Evolutionary conservation across 306 rosid species (phyloP).

Genomic region (Calophaca sinica): DNA sequence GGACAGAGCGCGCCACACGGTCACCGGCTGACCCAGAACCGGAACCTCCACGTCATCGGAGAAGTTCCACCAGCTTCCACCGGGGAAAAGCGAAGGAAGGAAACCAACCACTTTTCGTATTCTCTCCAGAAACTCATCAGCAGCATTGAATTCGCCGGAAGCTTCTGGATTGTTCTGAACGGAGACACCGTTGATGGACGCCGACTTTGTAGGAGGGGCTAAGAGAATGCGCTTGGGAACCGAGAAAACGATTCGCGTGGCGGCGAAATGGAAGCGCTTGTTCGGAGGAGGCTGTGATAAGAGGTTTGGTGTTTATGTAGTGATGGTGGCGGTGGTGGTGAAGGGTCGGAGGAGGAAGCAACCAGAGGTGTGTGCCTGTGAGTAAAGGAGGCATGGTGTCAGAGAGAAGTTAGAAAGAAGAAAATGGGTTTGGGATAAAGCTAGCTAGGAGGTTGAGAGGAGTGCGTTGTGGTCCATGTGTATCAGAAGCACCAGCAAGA

Average conservation of each 20-base stretch:
- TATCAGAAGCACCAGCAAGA: constrained; percentile 2
- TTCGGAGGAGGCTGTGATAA: constrained; percentile 8
- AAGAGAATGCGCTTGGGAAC: constrained; percentile 44
- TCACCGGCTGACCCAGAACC: constrained; percentile 68
- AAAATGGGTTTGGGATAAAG: constrained; percentile 35
- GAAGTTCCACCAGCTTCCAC: constrained; percentile 90
- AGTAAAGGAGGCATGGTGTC: constrained; percentile 62
- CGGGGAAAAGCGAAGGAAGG: constrained; percentile 66
- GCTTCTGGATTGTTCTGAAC: constrained; percentile 50
- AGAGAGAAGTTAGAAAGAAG: not conserved
- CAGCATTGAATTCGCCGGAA: constrained; percentile 43
- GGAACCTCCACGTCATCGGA: constrained; percentile 58
- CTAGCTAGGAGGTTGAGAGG: constrained; percentile 34
- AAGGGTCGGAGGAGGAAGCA: constrained; percentile 44
- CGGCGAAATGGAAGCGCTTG: constrained; percentile 37
- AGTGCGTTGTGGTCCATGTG: constrained; percentile 38
- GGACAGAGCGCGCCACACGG: constrained; percentile 72
- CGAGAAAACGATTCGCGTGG: constrained; percentile 29
- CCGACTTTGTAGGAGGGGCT: constrained; percentile 38
- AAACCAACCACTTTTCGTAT: constrained; percentile 50
- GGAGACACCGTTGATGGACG: constrained; percentile 69
- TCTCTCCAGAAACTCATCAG: constrained; percentile 40
- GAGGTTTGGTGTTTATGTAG: constrained; percentile 12
- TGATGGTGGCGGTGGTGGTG: constrained; percentile 39
- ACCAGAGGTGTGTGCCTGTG: constrained; percentile 47